Conservation (phyloP, 441 rosid species). For the Croton setiger region DNA sequence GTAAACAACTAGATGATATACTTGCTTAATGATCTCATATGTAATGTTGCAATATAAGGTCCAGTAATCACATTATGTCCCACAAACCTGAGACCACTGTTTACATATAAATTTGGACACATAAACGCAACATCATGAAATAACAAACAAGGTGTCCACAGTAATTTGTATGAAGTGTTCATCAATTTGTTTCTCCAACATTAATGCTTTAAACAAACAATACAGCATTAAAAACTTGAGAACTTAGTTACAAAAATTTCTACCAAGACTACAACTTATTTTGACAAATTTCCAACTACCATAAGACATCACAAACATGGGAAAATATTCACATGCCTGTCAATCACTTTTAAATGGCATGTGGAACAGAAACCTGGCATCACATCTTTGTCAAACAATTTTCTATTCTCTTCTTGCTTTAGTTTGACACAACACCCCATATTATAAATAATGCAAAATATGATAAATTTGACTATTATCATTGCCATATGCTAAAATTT, state of each 20-base stretch:
- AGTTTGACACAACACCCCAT: not conserved
- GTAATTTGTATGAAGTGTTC: not conserved
- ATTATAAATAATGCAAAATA: not conserved
- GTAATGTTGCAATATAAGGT: not conserved
- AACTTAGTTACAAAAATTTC: not conserved
- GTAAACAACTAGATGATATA: not conserved
- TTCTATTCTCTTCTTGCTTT: not conserved
- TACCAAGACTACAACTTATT: not conserved
- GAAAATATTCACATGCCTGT: not conserved
- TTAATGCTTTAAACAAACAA: not conserved
- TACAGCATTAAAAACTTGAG: not conserved
- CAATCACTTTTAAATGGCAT: not conserved
- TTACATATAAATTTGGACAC: not conserved
- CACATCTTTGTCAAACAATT: not conserved
- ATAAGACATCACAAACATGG: not conserved
- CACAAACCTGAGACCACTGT: not conserved
- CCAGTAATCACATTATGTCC: not conserved
- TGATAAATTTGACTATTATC: not conserved
- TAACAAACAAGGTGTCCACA: not conserved
- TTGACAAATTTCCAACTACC: not conserved
- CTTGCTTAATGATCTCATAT: not conserved
- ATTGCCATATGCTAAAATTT: not conserved
- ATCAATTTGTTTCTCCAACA: constrained; percentile 7
- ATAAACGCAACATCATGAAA: not conserved
- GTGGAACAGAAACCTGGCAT: not conserved